These are phyloP conservation scores for Fusarium sambucinum DNA, from an alignment of 2,329 filamentous ascomycete genomes.

Conservation along the genomic window DNA sequence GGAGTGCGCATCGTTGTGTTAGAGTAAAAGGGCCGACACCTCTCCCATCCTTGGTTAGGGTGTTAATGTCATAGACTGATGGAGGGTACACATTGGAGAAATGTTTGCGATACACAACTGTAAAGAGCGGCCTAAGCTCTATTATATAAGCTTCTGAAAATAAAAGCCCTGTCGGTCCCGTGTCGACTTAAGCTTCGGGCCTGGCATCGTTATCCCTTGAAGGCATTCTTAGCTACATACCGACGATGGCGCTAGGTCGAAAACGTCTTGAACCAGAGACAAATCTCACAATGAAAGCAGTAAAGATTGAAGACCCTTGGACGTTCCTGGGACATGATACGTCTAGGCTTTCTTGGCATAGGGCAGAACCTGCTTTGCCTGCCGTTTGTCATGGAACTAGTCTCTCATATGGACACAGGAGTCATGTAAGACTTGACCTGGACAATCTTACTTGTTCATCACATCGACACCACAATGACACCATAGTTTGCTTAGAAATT, in stretches of 20 bases:
- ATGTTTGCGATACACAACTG: background rate
- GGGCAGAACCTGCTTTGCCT: too few species aligned
- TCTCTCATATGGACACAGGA: background rate
- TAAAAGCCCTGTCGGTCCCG: background rate
- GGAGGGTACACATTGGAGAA: background rate
- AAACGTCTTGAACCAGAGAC: background rate
- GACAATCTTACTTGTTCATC: background rate
- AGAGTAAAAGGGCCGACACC: too few species aligned
- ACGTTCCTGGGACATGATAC: background rate
- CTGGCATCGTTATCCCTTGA: background rate
- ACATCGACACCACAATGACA: background rate
- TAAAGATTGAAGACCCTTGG: too few species aligned
- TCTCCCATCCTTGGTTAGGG: background rate
- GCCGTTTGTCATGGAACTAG: background rate
- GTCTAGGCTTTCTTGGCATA: constrained; percentile 7
- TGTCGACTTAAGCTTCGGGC: background rate
- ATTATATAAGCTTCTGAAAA: background rate
- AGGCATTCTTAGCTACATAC: constrained; percentile 16
- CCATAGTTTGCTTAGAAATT: background rate
- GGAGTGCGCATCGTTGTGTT: background rate
- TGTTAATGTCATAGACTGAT: too few species aligned
- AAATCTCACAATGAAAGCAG: background rate
- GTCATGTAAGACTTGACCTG: background rate
- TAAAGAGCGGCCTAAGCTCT: background rate
- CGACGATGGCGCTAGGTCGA: constrained; percentile 8